Evolutionary conservation across 2,329 filamentous ascomycete genomes (phyloP).

Genomic region (Ascochyta clinopodiicola): DNA sequence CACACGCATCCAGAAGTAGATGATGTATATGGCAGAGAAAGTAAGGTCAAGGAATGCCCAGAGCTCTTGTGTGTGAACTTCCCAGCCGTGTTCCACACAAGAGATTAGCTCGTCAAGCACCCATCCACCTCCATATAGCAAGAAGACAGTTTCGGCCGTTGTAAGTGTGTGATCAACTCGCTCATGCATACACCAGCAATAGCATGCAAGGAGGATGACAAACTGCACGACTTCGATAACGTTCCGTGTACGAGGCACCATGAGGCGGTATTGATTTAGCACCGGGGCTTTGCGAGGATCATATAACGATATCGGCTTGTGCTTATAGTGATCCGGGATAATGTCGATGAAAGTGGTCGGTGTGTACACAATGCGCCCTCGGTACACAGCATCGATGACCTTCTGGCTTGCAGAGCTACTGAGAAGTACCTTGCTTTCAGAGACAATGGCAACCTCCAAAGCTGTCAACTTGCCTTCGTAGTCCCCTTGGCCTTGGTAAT

Average conservation of each 20-base stretch:
- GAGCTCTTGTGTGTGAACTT: slow-evolving; percentile 84
- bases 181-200: slow-evolving; percentile 74
- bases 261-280: slow-evolving; percentile 83
- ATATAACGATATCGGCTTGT: slow-evolving; percentile 81
- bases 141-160: slow-evolving; percentile 69
- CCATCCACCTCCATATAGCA: slow-evolving; percentile 79
- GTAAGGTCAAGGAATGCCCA: slow-evolving; percentile 87
- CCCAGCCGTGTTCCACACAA: slow-evolving; percentile 77
- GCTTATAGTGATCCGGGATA: slow-evolving; percentile 84
- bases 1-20: slow-evolving; percentile 72
- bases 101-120: slow-evolving; percentile 78
- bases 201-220: slow-evolving; percentile 70
- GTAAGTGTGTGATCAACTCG: slow-evolving; percentile 66
- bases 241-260: slow-evolving; percentile 80
- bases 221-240: slow-evolving; percentile 79
- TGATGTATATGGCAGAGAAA: slow-evolving; percentile 74
- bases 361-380: slow-evolving; percentile 80
- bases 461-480: slow-evolving; percentile 72
- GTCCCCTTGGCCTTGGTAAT: slow-evolving; percentile 54
- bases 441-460: slow-evolving; percentile 82
- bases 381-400: slow-evolving; percentile 83
- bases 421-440: slow-evolving; percentile 79
- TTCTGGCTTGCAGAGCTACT: slow-evolving; percentile 80
- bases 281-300: slow-evolving; percentile 76
- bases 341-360: slow-evolving; percentile 83